Evolutionary conservation across 805 yeast species (phyloP).

Genomic region (Candida michaelii): DNA sequence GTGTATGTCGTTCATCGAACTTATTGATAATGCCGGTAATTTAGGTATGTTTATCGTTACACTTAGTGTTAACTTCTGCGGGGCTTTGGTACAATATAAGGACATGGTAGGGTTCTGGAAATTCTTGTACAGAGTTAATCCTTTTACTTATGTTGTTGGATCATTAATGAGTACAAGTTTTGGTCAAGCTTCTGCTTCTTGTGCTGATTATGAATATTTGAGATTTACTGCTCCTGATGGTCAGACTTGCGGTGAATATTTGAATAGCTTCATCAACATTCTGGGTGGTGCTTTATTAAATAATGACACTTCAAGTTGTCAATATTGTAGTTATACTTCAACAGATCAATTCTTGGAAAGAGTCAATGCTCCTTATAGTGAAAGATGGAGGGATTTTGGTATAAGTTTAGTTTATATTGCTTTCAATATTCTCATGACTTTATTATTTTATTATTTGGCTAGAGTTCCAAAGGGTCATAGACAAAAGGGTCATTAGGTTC

Average conservation of each 20-base stretch:
- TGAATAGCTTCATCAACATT: slow-evolving; percentile 21
- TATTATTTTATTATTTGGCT: slow-evolving; percentile 53
- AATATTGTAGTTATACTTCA: slow-evolving; percentile 54
- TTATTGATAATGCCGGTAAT: slow-evolving; percentile 35
- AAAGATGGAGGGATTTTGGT: slow-evolving; percentile 70
- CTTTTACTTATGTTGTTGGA: slow-evolving; percentile 67
- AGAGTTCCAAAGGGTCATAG: slow-evolving; percentile 69
- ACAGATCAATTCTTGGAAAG: slow-evolving; percentile 61
- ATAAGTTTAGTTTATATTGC: slow-evolving; percentile 41
- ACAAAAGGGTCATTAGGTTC: slow-evolving; percentile 40
- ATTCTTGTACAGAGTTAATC: slow-evolving; percentile 70
- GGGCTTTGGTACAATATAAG: slow-evolving; percentile 32
- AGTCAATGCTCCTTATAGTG: slow-evolving; percentile 42
- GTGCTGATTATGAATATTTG: slow-evolving; percentile 24
- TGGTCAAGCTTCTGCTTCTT: slow-evolving; percentile 37
- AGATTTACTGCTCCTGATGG: slow-evolving; percentile 23
- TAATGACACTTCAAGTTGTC: slow-evolving; percentile 51
- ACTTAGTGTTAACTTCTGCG: slow-evolving; percentile 36
- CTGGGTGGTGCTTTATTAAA: slow-evolving; percentile 49
- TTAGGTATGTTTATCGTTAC: slow-evolving; percentile 28
- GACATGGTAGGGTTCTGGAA: slow-evolving; percentile 53
- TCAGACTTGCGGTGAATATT: slow-evolving; percentile 30
- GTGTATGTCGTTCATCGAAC: slow-evolving; percentile 28
- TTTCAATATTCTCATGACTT: slow-evolving; percentile 31
- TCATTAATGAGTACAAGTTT: slow-evolving; percentile 39